Percentiles rank a stretch among this genome's conserved stretches.
These are phyloP conservation scores for Phytopythium chamaehyphon DNA, from an alignment of 352 stramenopile species.

Conservation along the genomic window DNA sequence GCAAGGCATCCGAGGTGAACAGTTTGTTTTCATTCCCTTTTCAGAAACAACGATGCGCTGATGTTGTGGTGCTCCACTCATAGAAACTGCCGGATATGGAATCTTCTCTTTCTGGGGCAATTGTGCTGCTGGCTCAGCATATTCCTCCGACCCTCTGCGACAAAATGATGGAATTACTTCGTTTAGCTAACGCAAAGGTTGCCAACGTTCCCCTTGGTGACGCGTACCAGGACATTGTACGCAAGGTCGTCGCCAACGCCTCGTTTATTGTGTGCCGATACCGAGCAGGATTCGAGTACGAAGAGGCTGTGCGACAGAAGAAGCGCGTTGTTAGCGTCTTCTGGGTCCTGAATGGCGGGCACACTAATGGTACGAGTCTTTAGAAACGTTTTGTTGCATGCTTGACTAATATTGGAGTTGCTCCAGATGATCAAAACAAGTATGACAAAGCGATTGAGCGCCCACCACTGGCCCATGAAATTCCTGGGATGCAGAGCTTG, in stretches of 20 bases:
- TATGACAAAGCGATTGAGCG: conserved; percentile 54
- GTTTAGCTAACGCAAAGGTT: conserved; percentile 69
- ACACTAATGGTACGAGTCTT: neutral
- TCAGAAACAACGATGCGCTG: no score
- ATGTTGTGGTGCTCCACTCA: conserved; percentile 1
- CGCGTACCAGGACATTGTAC: conserved; percentile 72
- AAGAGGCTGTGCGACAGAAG: conserved; percentile 59
- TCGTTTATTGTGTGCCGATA: conserved; percentile 83
- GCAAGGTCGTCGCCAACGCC: conserved; percentile 73
- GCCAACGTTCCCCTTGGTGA: conserved; percentile 68
- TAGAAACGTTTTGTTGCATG: no score
- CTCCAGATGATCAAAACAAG: conserved; percentile 13
- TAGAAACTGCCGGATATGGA: conserved; percentile 57
- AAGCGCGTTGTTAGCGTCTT: conserved; percentile 81
- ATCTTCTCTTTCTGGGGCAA: conserved; percentile 41
- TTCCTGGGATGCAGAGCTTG: conserved; percentile 73
- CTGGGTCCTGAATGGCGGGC: conserved; percentile 60
- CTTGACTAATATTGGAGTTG: neutral
- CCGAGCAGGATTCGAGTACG: conserved; percentile 74
- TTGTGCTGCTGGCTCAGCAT: conserved; percentile 74
- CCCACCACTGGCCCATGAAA: conserved; percentile 60
- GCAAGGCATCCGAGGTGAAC: conserved; percentile 50
- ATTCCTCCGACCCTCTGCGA: conserved; percentile 62
- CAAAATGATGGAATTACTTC: conserved; percentile 60
- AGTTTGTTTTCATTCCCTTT: no score